Evolutionary conservation across 345 rosid species (phyloP).

Genomic region (Salix arbutifolia): DNA sequence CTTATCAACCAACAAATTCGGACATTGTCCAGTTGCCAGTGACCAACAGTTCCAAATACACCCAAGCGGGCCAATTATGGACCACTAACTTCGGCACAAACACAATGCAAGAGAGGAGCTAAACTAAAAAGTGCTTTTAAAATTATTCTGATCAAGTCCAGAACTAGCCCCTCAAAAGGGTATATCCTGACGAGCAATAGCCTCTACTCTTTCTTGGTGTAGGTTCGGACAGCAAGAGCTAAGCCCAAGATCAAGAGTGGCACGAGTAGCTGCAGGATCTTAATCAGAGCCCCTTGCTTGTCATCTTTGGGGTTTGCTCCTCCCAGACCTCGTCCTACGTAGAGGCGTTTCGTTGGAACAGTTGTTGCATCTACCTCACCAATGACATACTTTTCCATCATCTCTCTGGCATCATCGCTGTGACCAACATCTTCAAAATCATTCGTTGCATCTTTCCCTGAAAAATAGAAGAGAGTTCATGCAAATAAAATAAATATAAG

Average conservation of each 20-base stretch:
- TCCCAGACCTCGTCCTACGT: constrained; percentile 49
- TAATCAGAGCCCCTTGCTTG: constrained; percentile 58
- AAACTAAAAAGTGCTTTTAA: background rate
- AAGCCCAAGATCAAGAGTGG: constrained; percentile 82
- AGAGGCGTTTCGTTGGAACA: constrained; percentile 50
- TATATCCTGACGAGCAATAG: constrained; percentile 1
- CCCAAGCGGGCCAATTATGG: background rate
- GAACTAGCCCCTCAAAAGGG: background rate
- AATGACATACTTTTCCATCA: constrained; percentile 65
- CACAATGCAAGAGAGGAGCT: background rate
- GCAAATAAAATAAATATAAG: background rate
- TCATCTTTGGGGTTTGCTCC: constrained; percentile 46
- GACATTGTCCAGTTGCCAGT: background rate
- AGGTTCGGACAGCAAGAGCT: constrained; percentile 65
- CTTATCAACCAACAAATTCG: constrained; percentile 10
- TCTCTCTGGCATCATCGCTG: constrained; percentile 84
- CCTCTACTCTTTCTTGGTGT: constrained; percentile 77
- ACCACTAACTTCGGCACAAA: background rate
- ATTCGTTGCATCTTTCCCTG: constrained; percentile 88
- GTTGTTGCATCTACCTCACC: constrained; percentile 67
- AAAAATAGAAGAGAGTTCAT: background rate
- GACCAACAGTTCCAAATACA: background rate
- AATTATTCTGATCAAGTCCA: constrained; percentile 7
- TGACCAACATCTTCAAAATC: constrained; percentile 97
- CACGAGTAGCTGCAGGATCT: constrained; percentile 82